Conservation (phyloP, 495 filamentous ascomycete genomes). For the Podospora pseudocomata region DNA sequence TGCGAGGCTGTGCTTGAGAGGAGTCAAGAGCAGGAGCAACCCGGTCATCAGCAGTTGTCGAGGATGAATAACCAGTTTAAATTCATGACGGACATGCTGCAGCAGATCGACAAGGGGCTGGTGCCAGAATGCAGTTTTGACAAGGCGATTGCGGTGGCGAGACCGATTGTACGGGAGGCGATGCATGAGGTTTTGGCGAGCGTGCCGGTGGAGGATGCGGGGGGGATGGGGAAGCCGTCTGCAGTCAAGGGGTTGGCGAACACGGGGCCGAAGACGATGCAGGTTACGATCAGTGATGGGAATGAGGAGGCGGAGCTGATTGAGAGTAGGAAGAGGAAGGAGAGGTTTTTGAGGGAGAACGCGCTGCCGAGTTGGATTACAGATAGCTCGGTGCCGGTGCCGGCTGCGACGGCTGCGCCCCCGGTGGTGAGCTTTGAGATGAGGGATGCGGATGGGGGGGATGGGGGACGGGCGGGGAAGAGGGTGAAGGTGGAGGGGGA, state of each 20-base stretch:
- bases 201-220: slow-evolving; percentile 50
- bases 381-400: slow-evolving; percentile 66
- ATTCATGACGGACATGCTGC: slow-evolving; percentile 77
- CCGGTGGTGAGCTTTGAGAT: slow-evolving; percentile 11
- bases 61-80: slow-evolving; percentile 83
- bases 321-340: slow-evolving; percentile 68
- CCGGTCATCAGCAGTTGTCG: slow-evolving; percentile 84
- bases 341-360: slow-evolving; percentile 75
- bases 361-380: slow-evolving; percentile 86
- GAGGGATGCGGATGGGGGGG: slow-evolving; percentile 25
- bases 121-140: slow-evolving; percentile 90
- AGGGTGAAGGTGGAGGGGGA: slow-evolving; percentile 42
- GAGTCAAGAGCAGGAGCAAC: slow-evolving; percentile 58
- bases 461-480: slow-evolving; percentile 43
- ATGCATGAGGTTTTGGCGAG: slow-evolving; percentile 58
- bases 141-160: slow-evolving; percentile 58
- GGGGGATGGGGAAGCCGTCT: slow-evolving; percentile 50
- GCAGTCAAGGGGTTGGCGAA: slow-evolving; percentile 68
- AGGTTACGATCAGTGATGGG: slow-evolving; percentile 70
- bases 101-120: slow-evolving; percentile 74
- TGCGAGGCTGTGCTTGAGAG: slow-evolving; percentile 70
- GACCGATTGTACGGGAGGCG: slow-evolving; percentile 58
- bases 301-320: slow-evolving; percentile 72
- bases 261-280: slow-evolving; percentile 65
- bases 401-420: slow-evolving; percentile 15